A percentile compares a stretch with the other conserved stretches of the same genome.
These are phyloP conservation scores for Haematococcus lacustris DNA, from an alignment of 139 green algal species.

Conservation along the genomic window DNA sequence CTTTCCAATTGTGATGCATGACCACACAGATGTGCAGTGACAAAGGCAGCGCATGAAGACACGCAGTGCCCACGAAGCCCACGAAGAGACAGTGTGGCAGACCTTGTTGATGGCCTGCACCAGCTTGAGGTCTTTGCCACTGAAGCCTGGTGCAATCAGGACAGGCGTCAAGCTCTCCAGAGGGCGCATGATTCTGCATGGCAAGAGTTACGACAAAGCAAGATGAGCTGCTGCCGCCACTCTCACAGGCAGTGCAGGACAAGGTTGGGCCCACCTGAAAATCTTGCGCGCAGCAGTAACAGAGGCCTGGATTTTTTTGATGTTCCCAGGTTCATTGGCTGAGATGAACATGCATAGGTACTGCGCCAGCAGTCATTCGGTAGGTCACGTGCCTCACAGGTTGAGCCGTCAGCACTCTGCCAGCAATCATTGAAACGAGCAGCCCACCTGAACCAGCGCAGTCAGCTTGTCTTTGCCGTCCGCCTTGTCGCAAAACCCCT, in stretches of 20 bases:
- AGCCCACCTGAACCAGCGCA: conserved; percentile 72
- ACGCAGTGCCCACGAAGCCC: too few species aligned
- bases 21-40: too few species aligned
- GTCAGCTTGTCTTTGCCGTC: conserved; percentile 93
- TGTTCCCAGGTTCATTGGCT: conserved; percentile 72
- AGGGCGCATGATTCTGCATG: conserved; percentile 49
- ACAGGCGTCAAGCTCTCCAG: conserved; percentile 70
- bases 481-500: conserved; percentile 76
- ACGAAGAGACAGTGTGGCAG: background rate
- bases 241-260: too few species aligned
- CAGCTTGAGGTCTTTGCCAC: conserved; percentile 50
- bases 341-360: conserved; percentile 85
- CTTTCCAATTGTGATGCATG: too few species aligned
- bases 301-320: conserved; percentile 80
- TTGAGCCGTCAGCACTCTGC: too few species aligned
- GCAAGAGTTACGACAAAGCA: too few species aligned
- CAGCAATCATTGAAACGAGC: too few species aligned
- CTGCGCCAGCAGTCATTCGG: too few species aligned
- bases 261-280: too few species aligned
- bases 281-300: conserved; percentile 85
- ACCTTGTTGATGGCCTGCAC: conserved; percentile 77
- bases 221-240: too few species aligned
- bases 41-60: too few species aligned
- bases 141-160: conserved; percentile 57
- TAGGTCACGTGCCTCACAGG: too few species aligned